phyloP scores from a whole-genome alignment of 345 rosid species.

The Gossypium thurberi region DNA sequence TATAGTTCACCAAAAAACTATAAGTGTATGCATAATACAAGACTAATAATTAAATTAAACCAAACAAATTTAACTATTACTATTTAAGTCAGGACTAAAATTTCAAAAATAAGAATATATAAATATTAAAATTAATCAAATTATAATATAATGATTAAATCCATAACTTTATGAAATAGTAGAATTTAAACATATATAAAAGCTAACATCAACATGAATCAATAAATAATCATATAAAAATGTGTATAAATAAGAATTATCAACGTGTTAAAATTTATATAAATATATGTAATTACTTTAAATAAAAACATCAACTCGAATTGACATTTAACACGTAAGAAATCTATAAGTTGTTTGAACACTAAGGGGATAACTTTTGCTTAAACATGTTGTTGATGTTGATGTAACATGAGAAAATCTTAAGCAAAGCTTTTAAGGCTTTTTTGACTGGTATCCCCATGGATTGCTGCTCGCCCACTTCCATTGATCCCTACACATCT shows the following conservation, averaged over 20 bases:
- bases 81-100: no score
- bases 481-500: conserved; percentile 98
- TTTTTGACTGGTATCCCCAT: conserved; percentile 69
- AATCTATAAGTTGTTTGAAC: background rate
- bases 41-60: background rate
- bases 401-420: background rate
- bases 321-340: background rate
- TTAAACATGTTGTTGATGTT: background rate
- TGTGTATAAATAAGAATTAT: no score
- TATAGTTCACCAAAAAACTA: no score
- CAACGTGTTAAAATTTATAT: no score
- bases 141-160: no score
- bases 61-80: no score
- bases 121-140: background rate
- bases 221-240: no score
- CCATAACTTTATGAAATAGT: no score
- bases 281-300: background rate
- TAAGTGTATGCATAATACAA: background rate
- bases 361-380: background rate
- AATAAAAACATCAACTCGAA: background rate
- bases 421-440: conserved; percentile 25
- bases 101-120: no score
- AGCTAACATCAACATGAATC: no score
- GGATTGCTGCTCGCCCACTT: conserved; percentile 85
- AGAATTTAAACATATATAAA: no score